Evolutionary conservation across 1,284 basidiomycete genomes (phyloP).

Genomic region (Malassezia brasiliensis): DNA sequence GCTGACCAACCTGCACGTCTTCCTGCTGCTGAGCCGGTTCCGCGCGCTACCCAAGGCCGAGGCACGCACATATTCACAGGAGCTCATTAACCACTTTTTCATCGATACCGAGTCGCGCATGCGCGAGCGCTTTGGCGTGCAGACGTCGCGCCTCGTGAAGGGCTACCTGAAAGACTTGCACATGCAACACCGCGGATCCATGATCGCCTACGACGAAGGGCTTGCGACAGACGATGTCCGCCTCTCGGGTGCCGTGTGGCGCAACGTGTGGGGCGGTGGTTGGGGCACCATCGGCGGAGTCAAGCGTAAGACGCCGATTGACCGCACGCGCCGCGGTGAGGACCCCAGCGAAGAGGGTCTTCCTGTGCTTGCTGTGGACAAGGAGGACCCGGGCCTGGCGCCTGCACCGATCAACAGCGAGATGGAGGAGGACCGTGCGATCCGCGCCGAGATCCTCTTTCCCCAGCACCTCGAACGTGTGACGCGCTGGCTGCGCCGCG

Average conservation of each 20-base stretch:
- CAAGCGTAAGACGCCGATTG: conserved; percentile 30
- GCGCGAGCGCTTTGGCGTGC: conserved; percentile 61
- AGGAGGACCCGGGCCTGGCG: conserved; percentile 12
- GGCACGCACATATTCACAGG: conserved; percentile 63
- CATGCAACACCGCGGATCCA: conserved; percentile 80
- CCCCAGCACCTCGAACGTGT: conserved; percentile 62
- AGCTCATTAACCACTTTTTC: conserved; percentile 89
- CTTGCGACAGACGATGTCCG: conserved; percentile 50
- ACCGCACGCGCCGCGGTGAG: not conserved
- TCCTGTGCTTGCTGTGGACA: conserved; percentile 52
- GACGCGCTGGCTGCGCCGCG: conserved; percentile 67
- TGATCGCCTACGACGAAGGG: conserved; percentile 70
- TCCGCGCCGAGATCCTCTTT: conserved; percentile 49
- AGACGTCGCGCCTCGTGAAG: conserved; percentile 67
- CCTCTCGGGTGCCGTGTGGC: conserved; percentile 77
- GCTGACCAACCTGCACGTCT: conserved; percentile 82
- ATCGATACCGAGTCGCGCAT: conserved; percentile 86
- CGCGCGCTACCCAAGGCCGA: conserved; percentile 66
- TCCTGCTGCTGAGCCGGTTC: conserved; percentile 77
- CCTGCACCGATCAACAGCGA: conserved; percentile 6
- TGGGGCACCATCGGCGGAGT: conserved; percentile 51
- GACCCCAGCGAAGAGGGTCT: conserved; percentile 26
- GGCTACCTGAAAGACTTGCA: conserved; percentile 81
- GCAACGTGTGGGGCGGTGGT: conserved; percentile 64
- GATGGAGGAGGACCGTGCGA: conserved; percentile 22